phyloP scores from a whole-genome alignment of 2,329 filamentous ascomycete species.

The Pseudogymnoascus pannorum region DNA sequence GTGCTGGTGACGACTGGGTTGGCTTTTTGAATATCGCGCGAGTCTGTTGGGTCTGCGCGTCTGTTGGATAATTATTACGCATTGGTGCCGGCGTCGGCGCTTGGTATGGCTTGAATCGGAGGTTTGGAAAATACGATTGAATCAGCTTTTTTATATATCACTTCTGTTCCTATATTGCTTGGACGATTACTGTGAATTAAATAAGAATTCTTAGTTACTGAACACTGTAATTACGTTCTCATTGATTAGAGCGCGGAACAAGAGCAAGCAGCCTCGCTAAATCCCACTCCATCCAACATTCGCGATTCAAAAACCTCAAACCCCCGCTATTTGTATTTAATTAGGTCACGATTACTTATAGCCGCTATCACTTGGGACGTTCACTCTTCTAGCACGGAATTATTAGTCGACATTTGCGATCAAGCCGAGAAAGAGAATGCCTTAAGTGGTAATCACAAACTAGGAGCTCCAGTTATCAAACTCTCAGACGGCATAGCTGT shows the following conservation, averaged over 20 bases:
- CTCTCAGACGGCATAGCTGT: constrained; percentile 16
- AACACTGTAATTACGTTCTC: background rate
- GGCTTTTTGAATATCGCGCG: background rate
- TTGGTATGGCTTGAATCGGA: background rate
- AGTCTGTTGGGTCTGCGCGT: background rate
- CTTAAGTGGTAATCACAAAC: background rate
- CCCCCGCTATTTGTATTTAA: background rate
- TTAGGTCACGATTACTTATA: no score
- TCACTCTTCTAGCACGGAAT: constrained; percentile 14
- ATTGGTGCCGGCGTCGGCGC: background rate
- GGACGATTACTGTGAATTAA: background rate
- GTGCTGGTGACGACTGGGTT: background rate
- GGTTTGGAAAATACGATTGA: background rate
- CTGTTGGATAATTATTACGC: background rate
- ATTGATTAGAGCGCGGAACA: no score
- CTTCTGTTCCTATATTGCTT: background rate
- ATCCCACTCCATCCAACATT: background rate
- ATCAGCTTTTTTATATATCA: background rate
- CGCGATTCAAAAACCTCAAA: background rate
- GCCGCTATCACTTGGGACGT: constrained; percentile 3
- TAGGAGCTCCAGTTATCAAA: constrained; percentile 10
- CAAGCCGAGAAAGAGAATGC: constrained; percentile 10
- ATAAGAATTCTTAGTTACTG: background rate
- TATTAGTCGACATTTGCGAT: constrained; percentile 11
- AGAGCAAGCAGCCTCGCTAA: no score